Base-by-base conservation (phyloP, 257 asterid genomes). In the Nicotiana otophora region DNA sequence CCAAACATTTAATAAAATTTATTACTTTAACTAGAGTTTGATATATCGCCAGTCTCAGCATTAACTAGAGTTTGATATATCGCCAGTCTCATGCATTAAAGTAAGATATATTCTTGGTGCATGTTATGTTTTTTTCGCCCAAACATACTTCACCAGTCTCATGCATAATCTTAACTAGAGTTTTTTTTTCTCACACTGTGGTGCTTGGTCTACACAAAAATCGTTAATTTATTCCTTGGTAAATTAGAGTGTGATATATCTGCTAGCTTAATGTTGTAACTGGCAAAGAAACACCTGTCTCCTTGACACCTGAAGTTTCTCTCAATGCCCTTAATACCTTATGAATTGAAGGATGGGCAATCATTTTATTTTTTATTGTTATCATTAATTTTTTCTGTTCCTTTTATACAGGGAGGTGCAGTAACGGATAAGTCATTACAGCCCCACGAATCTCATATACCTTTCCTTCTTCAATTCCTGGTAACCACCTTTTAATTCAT, bases 361-460 rank as follows among this genome's bases (percentile, higher is more conserved):
- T 74, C 63, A 26, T 74, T 51, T 74, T 48, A 15, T 26, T 2
- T 74, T 74, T 74, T 51, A 36, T 61, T 74, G 80, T 53, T 80
- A 48, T 20, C 51, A 57, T 28, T 33, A 20, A 23, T 7, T 28
- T 42, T 54, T 55, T 62, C 34, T 78, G n/a, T 75, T 77, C 61
- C 80, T 61, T 80, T 39, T 77, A 51, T 89, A 88, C 89, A 96
- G 99, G 92, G 90, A 77, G 99, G 99, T 81, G 96, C 93, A 55
- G 86, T 92, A 69, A 77, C 88, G 85, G 96, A 89, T 78, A 94
- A 84, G 90, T 70, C 85, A 61, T 82, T 96, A 72, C 98, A 96
- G 93, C 98, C 98, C 77, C 88, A 94, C 84, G 99, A 96, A 85
- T 93, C 99, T 77, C 99, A 96, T 81, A 92, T 94, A 85, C 99